Base-by-base conservation (phyloP, 2,329 filamentous ascomycete species). In the Domatiomyces globalis region DNA sequence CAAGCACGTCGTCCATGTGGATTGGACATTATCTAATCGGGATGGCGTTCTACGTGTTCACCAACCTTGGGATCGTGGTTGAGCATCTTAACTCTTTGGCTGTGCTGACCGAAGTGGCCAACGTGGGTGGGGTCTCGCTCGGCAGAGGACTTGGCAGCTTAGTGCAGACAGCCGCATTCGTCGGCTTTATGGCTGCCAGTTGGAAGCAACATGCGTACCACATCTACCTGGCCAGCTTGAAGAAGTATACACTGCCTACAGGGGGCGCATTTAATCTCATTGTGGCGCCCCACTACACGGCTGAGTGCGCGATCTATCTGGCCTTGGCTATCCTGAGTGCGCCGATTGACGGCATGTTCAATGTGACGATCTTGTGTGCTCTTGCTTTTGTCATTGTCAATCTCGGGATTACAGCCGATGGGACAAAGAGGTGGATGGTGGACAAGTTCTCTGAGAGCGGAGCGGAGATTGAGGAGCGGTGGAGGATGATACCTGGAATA, bases 281-380 rank as follows among this genome's bases (percentile, higher is more conserved):
- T 19, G 69, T 95, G 42, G 94, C 85, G 60, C 88, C 92, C 17
- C 92, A 98, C 68, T 98, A 96, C 67, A 85, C 85, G 2, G 87
- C 84, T 62, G 92, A 96, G 69, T 89, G 86, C 63, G 65, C 84
- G 43, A 79, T 95, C 53, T 96, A 98, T 65, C 63, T 88, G 18
- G 77, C 83, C n/a, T 69, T 98, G 57, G 78, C 87, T 2, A 68
- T 92, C 45, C 66, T 84, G 42, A 81, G 83, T 27, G 87, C 89
- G 1, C 88, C 89, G 0, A 61, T 69, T 6, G 84, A 81, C 9
- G 25, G 29, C 12, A 56, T 77, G 51, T 65, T 87, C 53, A 95
- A 95, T 67, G 77, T 71, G 63, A 90, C 89, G 0, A 66, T 95
- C 44, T 62, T 85, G 36, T 79, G 79, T 51, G 86, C 79, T 5